Percentiles rank a stretch among this genome's conserved stretches.
Evolutionary conservation across 768 basidiomycete species (phyloP).

Genomic region (Cystofilobasidium bisporidii): DNA sequence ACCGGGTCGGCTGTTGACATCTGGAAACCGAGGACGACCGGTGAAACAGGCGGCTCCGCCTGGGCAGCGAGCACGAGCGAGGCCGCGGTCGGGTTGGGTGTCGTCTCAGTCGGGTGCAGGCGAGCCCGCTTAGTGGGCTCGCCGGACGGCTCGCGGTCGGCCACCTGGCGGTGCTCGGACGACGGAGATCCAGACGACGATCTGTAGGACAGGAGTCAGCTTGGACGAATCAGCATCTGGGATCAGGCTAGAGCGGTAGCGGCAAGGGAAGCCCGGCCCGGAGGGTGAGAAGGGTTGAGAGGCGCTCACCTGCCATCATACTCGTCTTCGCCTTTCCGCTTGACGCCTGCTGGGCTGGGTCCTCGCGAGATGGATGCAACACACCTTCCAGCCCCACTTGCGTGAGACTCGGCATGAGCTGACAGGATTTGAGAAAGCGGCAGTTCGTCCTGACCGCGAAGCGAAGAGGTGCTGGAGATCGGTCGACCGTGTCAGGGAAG

Average conservation of each 20-base stretch:
- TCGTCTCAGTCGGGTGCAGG: not conserved
- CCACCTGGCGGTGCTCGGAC: not conserved
- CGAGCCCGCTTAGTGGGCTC: not conserved
- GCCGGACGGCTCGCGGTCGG: not conserved
- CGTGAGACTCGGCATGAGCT: not conserved
- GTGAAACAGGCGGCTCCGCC: conserved; percentile 20
- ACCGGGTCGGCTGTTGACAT: conserved; percentile 13
- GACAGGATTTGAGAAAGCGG: not conserved
- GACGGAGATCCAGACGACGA: not conserved
- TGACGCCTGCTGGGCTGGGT: not conserved
- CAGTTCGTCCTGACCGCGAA: not conserved
- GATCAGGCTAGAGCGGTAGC: not conserved
- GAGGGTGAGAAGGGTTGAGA: no score
- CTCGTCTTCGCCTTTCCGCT: not conserved
- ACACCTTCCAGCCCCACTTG: not conserved
- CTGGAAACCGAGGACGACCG: conserved; percentile 28
- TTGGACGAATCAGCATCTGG: not conserved
- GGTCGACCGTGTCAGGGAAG: no score
- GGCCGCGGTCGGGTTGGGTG: not conserved
- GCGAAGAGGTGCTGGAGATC: not conserved
- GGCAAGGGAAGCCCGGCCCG: not conserved
- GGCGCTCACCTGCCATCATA: not conserved
- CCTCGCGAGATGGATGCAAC: not conserved
- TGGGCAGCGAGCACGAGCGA: not conserved
- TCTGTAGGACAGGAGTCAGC: not conserved